These are phyloP conservation scores for Colletotrichum sansevieriae DNA, from an alignment of 2,329 filamentous ascomycete species.

Conservation along the genomic window DNA sequence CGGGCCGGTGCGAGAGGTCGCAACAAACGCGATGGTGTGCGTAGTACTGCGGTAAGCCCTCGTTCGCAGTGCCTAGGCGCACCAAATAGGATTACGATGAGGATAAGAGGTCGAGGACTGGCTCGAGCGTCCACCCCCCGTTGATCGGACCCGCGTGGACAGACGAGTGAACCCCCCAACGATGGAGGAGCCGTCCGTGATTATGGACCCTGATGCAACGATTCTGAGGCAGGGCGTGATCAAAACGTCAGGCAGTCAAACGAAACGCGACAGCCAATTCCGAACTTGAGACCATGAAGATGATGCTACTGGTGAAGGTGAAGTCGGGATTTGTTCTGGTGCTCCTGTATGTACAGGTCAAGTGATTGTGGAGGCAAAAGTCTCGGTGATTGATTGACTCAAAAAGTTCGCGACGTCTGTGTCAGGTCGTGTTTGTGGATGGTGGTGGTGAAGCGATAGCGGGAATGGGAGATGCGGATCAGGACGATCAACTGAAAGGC, in stretches of 20 bases:
- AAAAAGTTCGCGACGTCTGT: constrained; percentile 9
- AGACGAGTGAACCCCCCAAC: not conserved
- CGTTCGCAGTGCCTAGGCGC: constrained; percentile 3
- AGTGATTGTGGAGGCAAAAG: constrained; percentile 7
- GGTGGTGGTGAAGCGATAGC: not conserved
- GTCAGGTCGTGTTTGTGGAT: constrained; percentile 17
- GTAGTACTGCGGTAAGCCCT: not conserved
- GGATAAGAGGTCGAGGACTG: not conserved
- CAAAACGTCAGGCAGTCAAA: constrained; percentile 12
- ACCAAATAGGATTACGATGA: constrained; percentile 14
- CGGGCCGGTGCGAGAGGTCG: not conserved
- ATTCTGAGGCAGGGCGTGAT: constrained; percentile 13
- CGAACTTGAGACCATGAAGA: not conserved
- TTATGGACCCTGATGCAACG: constrained; percentile 16
- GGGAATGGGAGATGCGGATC: not conserved
- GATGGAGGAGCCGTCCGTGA: constrained; percentile 18
- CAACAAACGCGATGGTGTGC: constrained; percentile 13
- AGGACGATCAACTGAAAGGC: not conserved
- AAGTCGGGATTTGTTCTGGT: constrained; percentile 11
- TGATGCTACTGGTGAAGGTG: not conserved
- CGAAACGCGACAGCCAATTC: constrained; percentile 14
- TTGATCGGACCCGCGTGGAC: constrained; percentile 22
- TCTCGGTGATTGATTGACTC: constrained; percentile 30
- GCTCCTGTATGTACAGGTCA: not conserved
- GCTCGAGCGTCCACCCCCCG: not conserved